Evolutionary conservation across 805 yeast species (phyloP), one percentile per base, ranked within the genome.

Genomic region (Komagataella phaffii): DNA sequence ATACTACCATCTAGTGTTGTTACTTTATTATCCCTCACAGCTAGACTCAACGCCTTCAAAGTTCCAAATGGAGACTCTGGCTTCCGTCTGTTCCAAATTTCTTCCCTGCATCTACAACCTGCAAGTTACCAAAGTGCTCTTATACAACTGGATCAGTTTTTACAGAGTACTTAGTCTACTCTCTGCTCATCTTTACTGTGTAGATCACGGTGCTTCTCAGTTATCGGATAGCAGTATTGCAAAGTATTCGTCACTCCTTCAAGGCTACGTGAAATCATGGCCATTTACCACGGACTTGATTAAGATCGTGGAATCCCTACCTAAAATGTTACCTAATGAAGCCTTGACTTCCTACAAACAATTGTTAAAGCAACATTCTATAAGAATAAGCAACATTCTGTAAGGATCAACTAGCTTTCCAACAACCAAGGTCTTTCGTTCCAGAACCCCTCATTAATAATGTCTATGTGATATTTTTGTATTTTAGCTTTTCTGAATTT

Each of bases 361-460:
- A 8, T 30, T 44, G 5, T 19, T 44, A 18, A 17, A 5, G 17
- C 46, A 10, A 44, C 19, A 43, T 7, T 43, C 45, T 3, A 43
- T 17, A 43, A 43, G n/a, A 43, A 43, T n/a, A n/a, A 14, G 17
- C 17, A 14, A 17, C n/a, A 44, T 44, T 17, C 46, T 44, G 7
- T 19, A 12, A 3, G 17, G 47, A 21, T 21, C 14, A 45, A 18
- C 23, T 17, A 46, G 14, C 6, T 54, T 45, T 48, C 49, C 18
- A 64, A 52, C 17, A 65, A 44, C 60, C 64, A 72, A 1, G 78
- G 76, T 50, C 81, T 66, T 3, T 63, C 57, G 2, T 57, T 53
- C 93, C 93, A 85, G 58, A 85, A 85, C 4, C 59, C 68, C 49
- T 81, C 86, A 24, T 75, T 74, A 8, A 85, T 81, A 30, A 85